Evolutionary conservation across 2,329 filamentous ascomycete species (phyloP), one percentile per base, ranked within the genome.

Genomic region (Cladophialophora immunda): DNA sequence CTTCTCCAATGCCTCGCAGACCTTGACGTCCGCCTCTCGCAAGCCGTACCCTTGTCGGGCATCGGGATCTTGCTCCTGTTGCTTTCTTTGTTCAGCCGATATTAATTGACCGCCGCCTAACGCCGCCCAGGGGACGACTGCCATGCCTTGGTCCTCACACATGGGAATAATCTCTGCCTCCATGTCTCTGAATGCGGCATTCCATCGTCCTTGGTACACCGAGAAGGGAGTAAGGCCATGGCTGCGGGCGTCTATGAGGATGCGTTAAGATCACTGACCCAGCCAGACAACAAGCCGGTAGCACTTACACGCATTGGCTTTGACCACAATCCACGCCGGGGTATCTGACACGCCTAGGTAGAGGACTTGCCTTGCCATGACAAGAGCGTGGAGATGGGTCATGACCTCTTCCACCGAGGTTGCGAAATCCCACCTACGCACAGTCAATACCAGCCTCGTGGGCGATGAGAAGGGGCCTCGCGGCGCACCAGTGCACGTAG

Each of bases 131-230:
- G 86, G 85, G 0, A 82, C 83, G 8, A 89, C 75, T 0, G 81
- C 86, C 85, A 90, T 89, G 36, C 88, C 87, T 72, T 90, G 86
- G 27, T 82, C 81, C 45, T 81, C 81, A 38, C 78, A 81, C 89
- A 91, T 91, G 52, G 87, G 88, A 41, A 91, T 82, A 72, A 90
- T 88, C 17, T 90, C 88, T 27, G 87, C 83, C 78, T 90, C 88
- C 58, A 90, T 86, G 75, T 92, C 90, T 32, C 90, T 85, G 52
- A 86, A 81, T 0, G 80, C 82, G 17, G 84, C 82, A 34, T 80
- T 85, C 87, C 88, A 92, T 15, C 78, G 80, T 11, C 89, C 90
- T 77, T 90, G 87, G 76, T 91, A 91, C 34, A 91, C 85, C 29
- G 82, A 85, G 79, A 93, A 93, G 47, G 85, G 88, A 1, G 87